These are phyloP conservation scores for Ophiostoma australiae DNA, from an alignment of 2,329 filamentous ascomycete species.

Conservation along the genomic window DNA sequence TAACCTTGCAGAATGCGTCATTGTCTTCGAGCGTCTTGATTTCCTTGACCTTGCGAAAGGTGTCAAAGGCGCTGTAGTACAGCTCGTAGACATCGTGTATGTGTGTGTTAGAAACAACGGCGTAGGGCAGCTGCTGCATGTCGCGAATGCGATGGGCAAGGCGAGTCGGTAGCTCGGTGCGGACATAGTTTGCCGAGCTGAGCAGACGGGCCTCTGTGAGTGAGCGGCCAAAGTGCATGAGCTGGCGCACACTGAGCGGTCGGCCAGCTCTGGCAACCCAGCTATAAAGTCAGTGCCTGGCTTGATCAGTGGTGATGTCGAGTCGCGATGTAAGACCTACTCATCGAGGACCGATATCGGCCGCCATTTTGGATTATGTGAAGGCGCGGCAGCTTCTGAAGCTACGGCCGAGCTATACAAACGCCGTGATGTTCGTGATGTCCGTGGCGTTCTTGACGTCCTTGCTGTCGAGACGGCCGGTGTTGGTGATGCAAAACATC, in stretches of 20 bases:
- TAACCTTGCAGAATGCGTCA: slow-evolving; percentile 74
- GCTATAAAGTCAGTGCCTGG: slow-evolving; percentile 42
- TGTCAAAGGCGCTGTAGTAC: slow-evolving; percentile 95
- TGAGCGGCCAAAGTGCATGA: slow-evolving; percentile 95
- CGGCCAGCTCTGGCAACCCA: slow-evolving; percentile 90
- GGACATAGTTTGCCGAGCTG: slow-evolving; percentile 95
- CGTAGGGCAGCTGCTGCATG: slow-evolving; percentile 93
- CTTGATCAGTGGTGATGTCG: background rate
- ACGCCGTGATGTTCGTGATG: background rate
- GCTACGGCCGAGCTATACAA: slow-evolving; percentile 7
- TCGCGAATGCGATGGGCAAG: slow-evolving; percentile 92
- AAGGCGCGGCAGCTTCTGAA: slow-evolving; percentile 10
- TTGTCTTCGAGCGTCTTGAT: slow-evolving; percentile 86
- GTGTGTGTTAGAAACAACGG: slow-evolving; percentile 91
- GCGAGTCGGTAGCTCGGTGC: slow-evolving; percentile 88
- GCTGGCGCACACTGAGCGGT: slow-evolving; percentile 91
- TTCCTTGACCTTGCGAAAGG: slow-evolving; percentile 75
- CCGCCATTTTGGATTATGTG: slow-evolving; percentile 46
- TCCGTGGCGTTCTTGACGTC: background rate
- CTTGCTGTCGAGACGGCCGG: background rate
- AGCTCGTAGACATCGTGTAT: slow-evolving; percentile 93
- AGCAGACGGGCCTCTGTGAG: slow-evolving; percentile 84
- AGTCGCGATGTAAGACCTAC: slow-evolving; percentile 39
- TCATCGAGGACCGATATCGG: slow-evolving; percentile 61
- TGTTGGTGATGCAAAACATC: background rate